Conservation (phyloP, 352 stramenopile species). For the Pythium dissimile region DNA sequence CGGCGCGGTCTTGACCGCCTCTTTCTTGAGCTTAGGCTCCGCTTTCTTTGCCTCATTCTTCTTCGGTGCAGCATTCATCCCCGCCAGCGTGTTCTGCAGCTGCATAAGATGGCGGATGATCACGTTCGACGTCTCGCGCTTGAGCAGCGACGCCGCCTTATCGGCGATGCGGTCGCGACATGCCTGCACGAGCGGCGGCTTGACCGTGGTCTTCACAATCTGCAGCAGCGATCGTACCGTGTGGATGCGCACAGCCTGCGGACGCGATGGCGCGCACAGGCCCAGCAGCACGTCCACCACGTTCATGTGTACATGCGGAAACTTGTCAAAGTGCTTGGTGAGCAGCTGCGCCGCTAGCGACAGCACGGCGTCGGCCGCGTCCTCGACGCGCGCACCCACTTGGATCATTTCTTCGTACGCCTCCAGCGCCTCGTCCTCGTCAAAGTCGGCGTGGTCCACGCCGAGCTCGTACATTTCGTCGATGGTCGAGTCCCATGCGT, state of each 20-base stretch:
- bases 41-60: constrained; percentile 5
- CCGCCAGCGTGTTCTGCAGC: constrained; percentile 32
- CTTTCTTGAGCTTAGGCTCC: constrained; percentile 38
- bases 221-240: constrained; percentile 63
- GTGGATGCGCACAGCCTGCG: constrained; percentile 72
- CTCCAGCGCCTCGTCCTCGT: constrained; percentile 70
- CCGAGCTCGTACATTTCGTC: constrained; percentile 52
- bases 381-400: constrained; percentile 23
- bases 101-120: constrained; percentile 60
- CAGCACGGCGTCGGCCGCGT: constrained; percentile 45
- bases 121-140: constrained; percentile 46
- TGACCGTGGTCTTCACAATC: constrained; percentile 50
- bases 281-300: constrained; percentile 60
- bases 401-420: constrained; percentile 76
- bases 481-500: constrained; percentile 61
- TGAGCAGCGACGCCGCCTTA: constrained; percentile 31
- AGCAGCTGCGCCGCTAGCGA: constrained; percentile 70
- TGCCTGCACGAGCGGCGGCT: constrained; percentile 18
- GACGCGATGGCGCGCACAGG: constrained; percentile 34
- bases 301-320: constrained; percentile 73
- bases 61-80: neutral
- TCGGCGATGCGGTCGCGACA: constrained; percentile 46
- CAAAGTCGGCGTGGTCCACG: constrained; percentile 42
- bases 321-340: constrained; percentile 76
- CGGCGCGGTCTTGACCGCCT: constrained; percentile 15